phyloP scores from a whole-genome alignment of 805 yeast genomes.

The Metschnikowia gelsemii region DNA sequence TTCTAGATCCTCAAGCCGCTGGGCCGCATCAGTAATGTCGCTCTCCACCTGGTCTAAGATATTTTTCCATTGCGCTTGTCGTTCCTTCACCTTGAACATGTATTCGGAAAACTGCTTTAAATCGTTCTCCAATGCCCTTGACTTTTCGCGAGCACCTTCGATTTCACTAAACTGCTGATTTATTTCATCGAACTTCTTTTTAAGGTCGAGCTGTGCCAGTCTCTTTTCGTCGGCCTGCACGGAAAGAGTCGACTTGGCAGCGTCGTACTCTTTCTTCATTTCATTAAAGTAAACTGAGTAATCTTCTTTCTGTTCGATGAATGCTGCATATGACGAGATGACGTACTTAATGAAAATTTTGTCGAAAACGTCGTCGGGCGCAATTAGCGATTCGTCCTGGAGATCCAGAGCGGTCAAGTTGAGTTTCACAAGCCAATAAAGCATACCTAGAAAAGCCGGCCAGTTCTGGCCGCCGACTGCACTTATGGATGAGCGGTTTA shows the following conservation, averaged over 20 bases:
- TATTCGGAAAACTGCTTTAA: slow-evolving; percentile 68
- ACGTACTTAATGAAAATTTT: slow-evolving; percentile 59
- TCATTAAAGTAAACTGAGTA: slow-evolving; percentile 53
- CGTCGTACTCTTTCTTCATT: slow-evolving; percentile 55
- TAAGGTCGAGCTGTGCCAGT: slow-evolving; percentile 40
- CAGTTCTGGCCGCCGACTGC: slow-evolving; percentile 91
- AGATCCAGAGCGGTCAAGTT: slow-evolving; percentile 36
- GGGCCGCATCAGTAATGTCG: slow-evolving; percentile 50
- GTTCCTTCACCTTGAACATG: slow-evolving; percentile 61
- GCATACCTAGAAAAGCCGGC: slow-evolving; percentile 79
- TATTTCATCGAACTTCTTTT: slow-evolving; percentile 40
- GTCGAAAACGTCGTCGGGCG: slow-evolving; percentile 48
- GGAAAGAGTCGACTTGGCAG: slow-evolving; percentile 49
- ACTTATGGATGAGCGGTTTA: slow-evolving; percentile 80
- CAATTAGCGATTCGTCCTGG: slow-evolving; percentile 25
- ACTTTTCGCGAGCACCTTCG: slow-evolving; percentile 49
- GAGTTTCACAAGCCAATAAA: slow-evolving; percentile 75
- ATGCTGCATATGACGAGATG: slow-evolving; percentile 64
- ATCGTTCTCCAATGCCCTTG: slow-evolving; percentile 68
- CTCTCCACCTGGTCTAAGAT: slow-evolving; percentile 54
- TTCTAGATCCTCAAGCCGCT: slow-evolving; percentile 42
- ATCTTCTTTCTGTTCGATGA: slow-evolving; percentile 64
- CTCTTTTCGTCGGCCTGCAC: slow-evolving; percentile 44
- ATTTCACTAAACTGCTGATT: slow-evolving; percentile 47
- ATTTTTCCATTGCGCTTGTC: slow-evolving; percentile 63